Base-by-base conservation (phyloP, 495 filamentous ascomycete genomes). In the Penicillium canariense region DNA sequence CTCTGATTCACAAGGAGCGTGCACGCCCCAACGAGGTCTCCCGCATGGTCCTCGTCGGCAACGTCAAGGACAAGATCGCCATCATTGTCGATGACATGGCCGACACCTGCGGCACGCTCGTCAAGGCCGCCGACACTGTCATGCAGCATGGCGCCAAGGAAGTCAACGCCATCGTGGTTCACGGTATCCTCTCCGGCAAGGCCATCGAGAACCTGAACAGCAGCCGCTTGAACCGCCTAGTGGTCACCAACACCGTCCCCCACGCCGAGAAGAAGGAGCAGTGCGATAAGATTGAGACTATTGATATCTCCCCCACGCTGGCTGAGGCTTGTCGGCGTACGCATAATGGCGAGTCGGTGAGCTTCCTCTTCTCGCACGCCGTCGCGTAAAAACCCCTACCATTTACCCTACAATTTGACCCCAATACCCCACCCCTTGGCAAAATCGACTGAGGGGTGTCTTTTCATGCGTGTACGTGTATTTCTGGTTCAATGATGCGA, bases 1-100 rank as follows among this genome's bases (percentile, higher is more conserved):
- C 94, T n/a, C 84, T 98, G 28, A 98, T 98, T 66, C 94, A 97
- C 84, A 97, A 97, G 75, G 93, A 97, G 74, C 91, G 94, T 49
- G 87, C 92, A 1, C 83, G 91, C 20, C 93, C 94, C 48, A 97
- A 96, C 68, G 94, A 96, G 70, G 93, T 97, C 57, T 90, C 88
- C 18, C 88, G 88, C 62, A 98, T 98, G 94, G 91, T 96, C 14
- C 81, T 91, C 23, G 84, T 85, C 50, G 84, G 83, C 35, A 82
- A 83, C 55, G 81, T 87, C 30, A 72, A 74, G 40, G 80, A 77
- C 69, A 79, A 83, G 60, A 73, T 85, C 50, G 75, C 83, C 69
- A 90, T 93, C 60, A 86, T 96, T 30, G 88, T 96, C 52, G 90
- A 90, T 45, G 87, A 89, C 58, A 81, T 84, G 69, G 94, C 91